Evolutionary conservation across 495 filamentous ascomycete species (phyloP), one percentile per base, ranked within the genome.

Genomic region (Astrocystis sublimbata): DNA sequence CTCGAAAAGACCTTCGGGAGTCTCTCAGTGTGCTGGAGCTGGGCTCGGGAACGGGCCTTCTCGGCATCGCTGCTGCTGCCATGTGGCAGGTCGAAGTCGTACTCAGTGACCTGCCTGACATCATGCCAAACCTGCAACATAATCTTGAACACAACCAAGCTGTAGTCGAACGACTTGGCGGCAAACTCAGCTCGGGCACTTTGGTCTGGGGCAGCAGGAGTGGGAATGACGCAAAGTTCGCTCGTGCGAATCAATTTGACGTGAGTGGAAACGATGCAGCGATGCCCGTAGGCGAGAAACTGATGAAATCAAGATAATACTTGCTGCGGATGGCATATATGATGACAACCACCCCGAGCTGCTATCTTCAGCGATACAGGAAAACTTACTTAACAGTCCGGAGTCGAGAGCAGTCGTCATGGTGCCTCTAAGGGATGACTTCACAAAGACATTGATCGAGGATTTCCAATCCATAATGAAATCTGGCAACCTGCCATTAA

Each of bases 31-130:
- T 83, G 8, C 77, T 89, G 4, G 87, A 89, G 65, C 78, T 89
- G 3, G 87, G 87, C 4, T 80, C 87, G 2, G 87, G 87, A 0
- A 89, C 87, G 0, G 87, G 87, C 4, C 75, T 89, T 12, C 75
- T 89, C 9, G 87, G 87, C 1, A 68, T 85, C 24, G 76, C 79
- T 9, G 74, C 79, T 1, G 75, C 79, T 23, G 76, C 70, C 15
- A 68, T 77, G 21, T 81, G 78, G 78, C 60, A 69, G 41, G 52
- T 73, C 0, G 63, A 66, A 24, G 79, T 81, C n/a, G 56, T 70
- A 19, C 71, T 82, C n/a, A 82, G 73, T 42, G 79, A 82, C 41
- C 70, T 82, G 13, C 77, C 77, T 12, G 58, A 45, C 28, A 82
- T 82, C 36, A 62, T 81, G 45, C 68, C 78, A 12, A 82, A 82